Conservation (phyloP, 164 flowering plant genomes). For the Liquidambar formosana region DNA sequence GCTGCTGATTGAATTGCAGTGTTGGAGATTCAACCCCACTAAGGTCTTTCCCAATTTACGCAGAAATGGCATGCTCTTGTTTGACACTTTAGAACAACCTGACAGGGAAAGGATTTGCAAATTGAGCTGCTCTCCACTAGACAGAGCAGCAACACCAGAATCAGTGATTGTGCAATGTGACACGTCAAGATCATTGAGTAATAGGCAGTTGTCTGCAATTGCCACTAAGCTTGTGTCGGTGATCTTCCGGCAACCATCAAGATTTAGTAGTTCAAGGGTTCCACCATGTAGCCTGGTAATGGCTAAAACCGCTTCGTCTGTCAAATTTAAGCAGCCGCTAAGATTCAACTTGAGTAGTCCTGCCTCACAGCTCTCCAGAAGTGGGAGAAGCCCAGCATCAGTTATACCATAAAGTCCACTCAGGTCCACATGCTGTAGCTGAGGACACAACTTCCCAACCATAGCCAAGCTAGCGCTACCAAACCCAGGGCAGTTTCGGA, state of each 20-base stretch:
- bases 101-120: constrained; percentile 49
- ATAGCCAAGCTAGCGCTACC: constrained; percentile 48
- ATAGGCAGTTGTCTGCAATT: constrained; percentile 42
- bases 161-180: constrained; percentile 54
- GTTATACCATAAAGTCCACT: constrained; percentile 53
- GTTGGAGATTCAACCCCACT: constrained; percentile 41
- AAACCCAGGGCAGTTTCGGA: constrained; percentile 54
- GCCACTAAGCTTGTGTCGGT: constrained; percentile 53
- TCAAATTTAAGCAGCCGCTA: constrained; percentile 51
- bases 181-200: constrained; percentile 53
- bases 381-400: constrained; percentile 48
- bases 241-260: constrained; percentile 54
- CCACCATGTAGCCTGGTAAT: constrained; percentile 47
- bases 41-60: constrained; percentile 30
- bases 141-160: constrained; percentile 40
- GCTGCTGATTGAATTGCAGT: constrained; percentile 33
- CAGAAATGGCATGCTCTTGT: constrained; percentile 31
- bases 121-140: constrained; percentile 36
- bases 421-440: constrained; percentile 50
- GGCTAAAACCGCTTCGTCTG: constrained; percentile 40
- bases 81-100: constrained; percentile 36
- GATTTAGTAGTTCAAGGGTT: constrained; percentile 50
- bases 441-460: constrained; percentile 53
- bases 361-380: constrained; percentile 37
- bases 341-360: constrained; percentile 57